Conservation (phyloP, 805 yeast species). For the Hanseniaspora thailandica region DNA sequence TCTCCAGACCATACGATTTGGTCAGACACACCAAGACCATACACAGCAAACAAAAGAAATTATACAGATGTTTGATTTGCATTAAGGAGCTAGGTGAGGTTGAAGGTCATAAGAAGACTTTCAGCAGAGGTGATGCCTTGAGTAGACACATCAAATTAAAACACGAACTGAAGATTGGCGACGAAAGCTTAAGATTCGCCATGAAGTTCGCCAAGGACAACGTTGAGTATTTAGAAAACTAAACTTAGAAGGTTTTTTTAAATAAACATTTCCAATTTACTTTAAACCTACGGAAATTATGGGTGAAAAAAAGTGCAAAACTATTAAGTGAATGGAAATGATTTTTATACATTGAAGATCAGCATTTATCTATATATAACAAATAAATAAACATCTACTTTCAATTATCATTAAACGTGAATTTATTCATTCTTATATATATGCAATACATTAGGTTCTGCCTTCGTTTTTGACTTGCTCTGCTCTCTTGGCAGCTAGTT, state of each 20-base stretch:
- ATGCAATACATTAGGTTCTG: slow-evolving; percentile 23
- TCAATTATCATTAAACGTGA: too few species aligned
- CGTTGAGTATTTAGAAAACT: slow-evolving; percentile 43
- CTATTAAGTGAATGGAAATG: too few species aligned
- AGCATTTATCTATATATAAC: too few species aligned
- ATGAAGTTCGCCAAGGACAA: slow-evolving; percentile 66
- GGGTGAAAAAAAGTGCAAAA: too few species aligned
- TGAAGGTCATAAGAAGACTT: slow-evolving; percentile 53
- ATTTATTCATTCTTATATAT: too few species aligned
- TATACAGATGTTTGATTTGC: slow-evolving; percentile 78
- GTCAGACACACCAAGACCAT: slow-evolving; percentile 94
- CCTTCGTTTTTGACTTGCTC: slow-evolving; percentile 75
- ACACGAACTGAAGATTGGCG: slow-evolving; percentile 50
- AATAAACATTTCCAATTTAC: too few species aligned
- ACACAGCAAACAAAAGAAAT: slow-evolving; percentile 76
- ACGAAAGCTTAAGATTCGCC: slow-evolving; percentile 55
- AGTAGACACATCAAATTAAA: slow-evolving; percentile 88
- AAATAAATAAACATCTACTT: too few species aligned
- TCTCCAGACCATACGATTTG: slow-evolving; percentile 88
- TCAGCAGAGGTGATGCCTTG: slow-evolving; percentile 86
- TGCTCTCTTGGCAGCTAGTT: slow-evolving; percentile 65
- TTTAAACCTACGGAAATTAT: not conserved
- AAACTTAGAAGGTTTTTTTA: too few species aligned
- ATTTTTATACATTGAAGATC: too few species aligned
- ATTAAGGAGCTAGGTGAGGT: slow-evolving; percentile 34